Evolutionary conservation across 129 eudicot genomes (phyloP).

Genomic region (Chrysanthemum seticuspe): DNA sequence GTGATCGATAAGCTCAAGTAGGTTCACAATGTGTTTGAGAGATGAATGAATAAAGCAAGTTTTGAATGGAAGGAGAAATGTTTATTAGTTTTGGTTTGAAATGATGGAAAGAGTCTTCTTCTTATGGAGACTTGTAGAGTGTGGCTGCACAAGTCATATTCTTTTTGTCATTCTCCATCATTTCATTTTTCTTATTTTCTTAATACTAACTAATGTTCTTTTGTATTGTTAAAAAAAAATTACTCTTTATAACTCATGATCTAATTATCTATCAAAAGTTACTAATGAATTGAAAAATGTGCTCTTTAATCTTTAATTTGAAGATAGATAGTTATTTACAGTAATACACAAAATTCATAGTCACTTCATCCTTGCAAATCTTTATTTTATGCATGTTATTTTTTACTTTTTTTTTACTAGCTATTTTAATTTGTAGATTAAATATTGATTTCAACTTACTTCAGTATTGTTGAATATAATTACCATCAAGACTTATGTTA

Average conservation of each 20-base stretch:
- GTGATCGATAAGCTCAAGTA: not conserved
- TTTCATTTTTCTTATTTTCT: not conserved
- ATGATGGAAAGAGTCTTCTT: not conserved
- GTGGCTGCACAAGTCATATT: conserved; percentile 19
- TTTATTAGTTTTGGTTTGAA: conserved; percentile 8
- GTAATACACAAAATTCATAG: too few relatives aligned
- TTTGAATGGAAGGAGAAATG: conserved; percentile 11
- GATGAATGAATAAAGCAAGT: not conserved
- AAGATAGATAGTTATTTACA: too few relatives aligned
- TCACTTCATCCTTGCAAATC: too few relatives aligned
- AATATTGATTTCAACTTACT: too few relatives aligned
- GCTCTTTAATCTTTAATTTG: too few relatives aligned
- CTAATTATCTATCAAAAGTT: not conserved
- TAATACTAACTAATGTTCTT: not conserved
- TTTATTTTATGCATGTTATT: too few relatives aligned
- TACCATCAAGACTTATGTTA: too few relatives aligned
- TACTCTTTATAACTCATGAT: too few relatives aligned
- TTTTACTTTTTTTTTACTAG: too few relatives aligned
- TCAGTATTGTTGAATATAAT: too few relatives aligned
- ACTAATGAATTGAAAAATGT: too few relatives aligned
- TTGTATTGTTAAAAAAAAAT: not conserved
- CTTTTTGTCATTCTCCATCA: not conserved
- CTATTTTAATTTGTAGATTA: too few relatives aligned
- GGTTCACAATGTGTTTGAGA: not conserved
- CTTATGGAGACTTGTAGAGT: conserved; percentile 5